Base-by-base conservation (phyloP, 257 asterid species). In the Petunia axillaris region DNA sequence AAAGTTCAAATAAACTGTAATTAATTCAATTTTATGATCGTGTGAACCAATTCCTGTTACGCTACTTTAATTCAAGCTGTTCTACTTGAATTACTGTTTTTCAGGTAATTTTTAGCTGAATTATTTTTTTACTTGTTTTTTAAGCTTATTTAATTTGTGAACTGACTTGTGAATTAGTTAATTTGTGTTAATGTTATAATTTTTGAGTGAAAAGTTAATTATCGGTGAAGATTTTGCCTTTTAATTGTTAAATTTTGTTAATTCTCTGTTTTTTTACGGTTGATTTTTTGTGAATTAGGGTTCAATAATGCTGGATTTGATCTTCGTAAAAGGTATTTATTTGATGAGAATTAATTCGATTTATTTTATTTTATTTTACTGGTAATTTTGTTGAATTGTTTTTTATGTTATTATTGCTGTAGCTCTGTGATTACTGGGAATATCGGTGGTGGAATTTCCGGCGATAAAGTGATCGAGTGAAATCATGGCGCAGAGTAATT, bases 401-500 rank as follows among this genome's bases (percentile, higher is more conserved):
- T 66, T 25, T 46, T 14, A n/a, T 58, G 76, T 65, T 70, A 3
- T 62, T 44, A 59, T 66, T 81, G 65, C 25, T 64, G 76, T 76
- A 85, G 87, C 85, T 65, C 82, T 87, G 86, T 55, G 63, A 81
- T 76, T 58, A 44, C 73, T 68, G 86, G 75, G 71, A 52, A 83
- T 79, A 74, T 50, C 25, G 82, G 39, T 6, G 76, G 88, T 65
- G 44, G 77, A 62, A 55, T 73, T 81, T 59, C 52, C 58, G 55
- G 83, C 82, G 77, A 81, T 79, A 81, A 15, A 75, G 58, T 81
- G 36, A 57, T 68, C 46, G 64, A 78, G 75, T 78, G 82, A 53
- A 82, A 48, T 82, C 88, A 94, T 96, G 99, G 95, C 99, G 62
- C 98, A 91, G 97, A 96, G 97, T 86, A 93, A 96, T 82, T 96